Percentiles rank a stretch among this genome's conserved stretches.
Conservation (phyloP, 139 green algal genomes). For the Desmodesmus armatus region DNA sequence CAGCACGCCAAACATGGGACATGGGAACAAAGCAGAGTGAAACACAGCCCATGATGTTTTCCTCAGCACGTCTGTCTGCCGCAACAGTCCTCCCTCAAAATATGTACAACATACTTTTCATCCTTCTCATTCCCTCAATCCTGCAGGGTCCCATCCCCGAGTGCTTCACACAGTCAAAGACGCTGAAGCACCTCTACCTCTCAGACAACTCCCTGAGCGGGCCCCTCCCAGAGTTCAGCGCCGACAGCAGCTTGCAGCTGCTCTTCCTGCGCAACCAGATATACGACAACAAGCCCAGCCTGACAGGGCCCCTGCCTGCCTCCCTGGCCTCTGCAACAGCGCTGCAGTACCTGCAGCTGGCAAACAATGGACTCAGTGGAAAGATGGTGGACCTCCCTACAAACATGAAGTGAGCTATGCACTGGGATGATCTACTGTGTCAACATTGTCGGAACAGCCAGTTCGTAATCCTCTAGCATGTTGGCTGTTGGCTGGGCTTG, state of each 20-base stretch:
- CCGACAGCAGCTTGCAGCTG: conserved; percentile 18
- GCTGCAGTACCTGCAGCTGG: conserved; percentile 51
- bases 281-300: background rate
- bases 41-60: background rate
- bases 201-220: conserved; percentile 32
- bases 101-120: background rate
- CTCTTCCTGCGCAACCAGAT: conserved; percentile 39
- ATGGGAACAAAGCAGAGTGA: background rate
- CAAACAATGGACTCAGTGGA: conserved; percentile 1
- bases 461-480: too few relatives aligned
- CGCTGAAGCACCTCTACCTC: conserved; percentile 25
- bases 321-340: conserved; percentile 28
- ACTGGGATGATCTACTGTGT: too few relatives aligned
- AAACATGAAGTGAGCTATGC: conserved; percentile 2
- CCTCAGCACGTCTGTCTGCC: background rate
- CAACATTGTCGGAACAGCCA: too few relatives aligned
- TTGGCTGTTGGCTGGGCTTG: too few relatives aligned
- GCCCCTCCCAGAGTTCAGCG: conserved; percentile 19
- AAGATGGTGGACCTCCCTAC: background rate
- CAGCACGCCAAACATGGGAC: background rate
- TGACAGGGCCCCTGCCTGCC: conserved; percentile 44
- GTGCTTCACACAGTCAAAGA: conserved; percentile 9
- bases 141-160: conserved; percentile 21
- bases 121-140: background rate
- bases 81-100: background rate